phyloP scores from a whole-genome alignment of 2,329 filamentous ascomycete genomes.

The Rachicladosporium sp. region DNA sequence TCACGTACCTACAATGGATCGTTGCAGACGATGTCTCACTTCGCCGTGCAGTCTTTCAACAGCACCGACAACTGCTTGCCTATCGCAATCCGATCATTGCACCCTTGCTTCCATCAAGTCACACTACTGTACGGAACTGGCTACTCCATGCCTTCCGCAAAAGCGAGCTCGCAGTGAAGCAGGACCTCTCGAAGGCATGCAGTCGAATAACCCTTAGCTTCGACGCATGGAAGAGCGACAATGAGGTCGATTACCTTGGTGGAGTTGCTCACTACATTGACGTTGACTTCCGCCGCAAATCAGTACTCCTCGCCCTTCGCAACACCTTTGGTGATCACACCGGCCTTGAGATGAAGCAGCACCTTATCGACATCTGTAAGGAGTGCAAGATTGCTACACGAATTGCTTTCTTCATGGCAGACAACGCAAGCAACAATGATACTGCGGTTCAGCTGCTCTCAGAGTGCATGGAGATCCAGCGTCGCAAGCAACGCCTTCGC shows the following conservation, averaged over 20 bases:
- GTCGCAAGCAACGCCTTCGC: constrained; percentile 4
- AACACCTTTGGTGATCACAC: background rate
- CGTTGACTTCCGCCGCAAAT: background rate
- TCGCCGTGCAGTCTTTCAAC: background rate
- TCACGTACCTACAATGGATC: background rate
- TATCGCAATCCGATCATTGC: background rate
- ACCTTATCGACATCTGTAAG: background rate
- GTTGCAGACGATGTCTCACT: background rate
- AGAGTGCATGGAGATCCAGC: constrained; percentile 3
- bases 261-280: constrained; percentile 1
- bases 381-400: constrained; percentile 1
- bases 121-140: background rate
- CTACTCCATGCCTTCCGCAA: background rate
- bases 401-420: constrained; percentile 9
- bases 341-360: background rate
- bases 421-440: constrained; percentile 12
- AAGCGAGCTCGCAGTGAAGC: background rate
- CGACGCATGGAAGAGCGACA: background rate
- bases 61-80: background rate
- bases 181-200: background rate
- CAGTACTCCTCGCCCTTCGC: background rate
- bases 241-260: constrained; percentile 1
- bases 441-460: constrained; percentile 1
- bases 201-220: constrained; percentile 1
- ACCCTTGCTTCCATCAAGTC: background rate